phyloP scores from a whole-genome alignment of 2,329 filamentous ascomycete species.

The Talaromyces sp. region DNA sequence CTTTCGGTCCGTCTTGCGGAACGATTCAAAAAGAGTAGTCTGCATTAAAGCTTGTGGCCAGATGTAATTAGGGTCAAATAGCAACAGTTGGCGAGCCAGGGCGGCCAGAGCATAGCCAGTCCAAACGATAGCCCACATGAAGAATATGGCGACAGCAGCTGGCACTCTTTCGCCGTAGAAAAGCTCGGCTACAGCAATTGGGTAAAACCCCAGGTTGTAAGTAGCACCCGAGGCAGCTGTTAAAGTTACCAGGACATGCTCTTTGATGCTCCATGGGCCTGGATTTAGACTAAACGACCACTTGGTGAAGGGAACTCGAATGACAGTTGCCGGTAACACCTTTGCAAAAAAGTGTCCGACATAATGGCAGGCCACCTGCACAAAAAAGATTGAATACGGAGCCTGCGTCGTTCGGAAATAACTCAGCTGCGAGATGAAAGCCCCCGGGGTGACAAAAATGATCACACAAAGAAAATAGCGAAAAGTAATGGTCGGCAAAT shows the following conservation, averaged over 20 bases:
- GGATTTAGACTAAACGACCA: conserved; percentile 53
- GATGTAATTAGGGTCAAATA: conserved; percentile 56
- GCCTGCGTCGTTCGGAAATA: conserved; percentile 55
- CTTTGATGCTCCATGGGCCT: conserved; percentile 54
- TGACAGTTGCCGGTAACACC: conserved; percentile 44
- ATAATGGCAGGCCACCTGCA: conserved; percentile 56
- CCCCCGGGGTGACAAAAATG: conserved; percentile 54
- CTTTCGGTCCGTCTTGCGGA: conserved; percentile 45
- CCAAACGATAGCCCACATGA: conserved; percentile 58
- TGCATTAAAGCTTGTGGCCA: conserved; percentile 54
- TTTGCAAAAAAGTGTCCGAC: conserved; percentile 50
- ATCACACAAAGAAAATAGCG: conserved; percentile 55
- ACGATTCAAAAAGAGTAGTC: conserved; percentile 56
- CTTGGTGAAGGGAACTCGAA: conserved; percentile 45
- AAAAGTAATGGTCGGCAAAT: conserved; percentile 54
- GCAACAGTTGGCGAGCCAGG: conserved; percentile 52
- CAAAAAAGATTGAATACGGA: conserved; percentile 59
- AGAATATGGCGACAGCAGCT: conserved; percentile 53
- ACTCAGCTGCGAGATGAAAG: conserved; percentile 55
- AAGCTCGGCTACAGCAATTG: conserved; percentile 53
- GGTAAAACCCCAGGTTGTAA: conserved; percentile 49
- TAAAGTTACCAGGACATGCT: conserved; percentile 55
- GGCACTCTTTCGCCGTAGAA: conserved; percentile 53
- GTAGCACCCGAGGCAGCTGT: conserved; percentile 52
- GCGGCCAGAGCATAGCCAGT: conserved; percentile 58